A percentile compares a stretch with the other conserved stretches of the same genome.
Evolutionary conservation across 1,139 yeast species (phyloP).

Genomic region (Zygoascus sp.): DNA sequence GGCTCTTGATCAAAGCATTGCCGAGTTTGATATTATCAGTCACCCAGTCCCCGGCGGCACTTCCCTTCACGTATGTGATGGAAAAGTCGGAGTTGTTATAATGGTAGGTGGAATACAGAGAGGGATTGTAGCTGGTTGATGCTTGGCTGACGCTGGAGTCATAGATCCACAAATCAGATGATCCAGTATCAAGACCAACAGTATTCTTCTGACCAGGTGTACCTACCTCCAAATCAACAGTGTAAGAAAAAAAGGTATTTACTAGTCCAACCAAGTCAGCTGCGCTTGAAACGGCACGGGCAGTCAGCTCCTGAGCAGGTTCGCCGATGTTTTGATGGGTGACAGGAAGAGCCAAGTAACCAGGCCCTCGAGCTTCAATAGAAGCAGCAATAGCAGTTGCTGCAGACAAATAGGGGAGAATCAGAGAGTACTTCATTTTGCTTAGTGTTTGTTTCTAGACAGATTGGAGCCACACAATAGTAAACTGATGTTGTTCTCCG

Average conservation of each 20-base stretch:
- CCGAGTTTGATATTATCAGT: slow-evolving; percentile 36
- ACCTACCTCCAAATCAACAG: slow-evolving; percentile 48
- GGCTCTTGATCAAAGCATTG: slow-evolving; percentile 8
- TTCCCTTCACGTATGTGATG: slow-evolving; percentile 28
- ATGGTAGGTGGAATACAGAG: slow-evolving; percentile 17
- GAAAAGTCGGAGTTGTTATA: slow-evolving; percentile 22
- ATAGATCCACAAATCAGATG: slow-evolving; percentile 45
- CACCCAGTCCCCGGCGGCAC: slow-evolving; percentile 44
- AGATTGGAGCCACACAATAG: too few species aligned
- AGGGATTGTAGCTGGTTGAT: neutral
- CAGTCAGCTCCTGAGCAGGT: neutral
- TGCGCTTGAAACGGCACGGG: neutral
- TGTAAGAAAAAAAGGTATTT: slow-evolving; percentile 30
- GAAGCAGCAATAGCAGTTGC: slow-evolving; percentile 5
- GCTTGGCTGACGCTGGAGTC: slow-evolving; percentile 20
- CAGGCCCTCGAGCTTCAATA: neutral
- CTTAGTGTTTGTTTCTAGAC: too few species aligned
- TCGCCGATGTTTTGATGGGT: neutral
- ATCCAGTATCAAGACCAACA: slow-evolving; percentile 46
- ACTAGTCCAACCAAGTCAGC: neutral
- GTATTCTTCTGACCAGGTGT: slow-evolving; percentile 49
- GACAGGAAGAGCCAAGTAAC: neutral
- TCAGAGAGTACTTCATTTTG: neutral
- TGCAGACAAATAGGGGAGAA: neutral
- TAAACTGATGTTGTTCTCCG: neutral